Conservation (phyloP, 371 early-diverging fungal genomes). For the Rhizopus stolonifer region DNA sequence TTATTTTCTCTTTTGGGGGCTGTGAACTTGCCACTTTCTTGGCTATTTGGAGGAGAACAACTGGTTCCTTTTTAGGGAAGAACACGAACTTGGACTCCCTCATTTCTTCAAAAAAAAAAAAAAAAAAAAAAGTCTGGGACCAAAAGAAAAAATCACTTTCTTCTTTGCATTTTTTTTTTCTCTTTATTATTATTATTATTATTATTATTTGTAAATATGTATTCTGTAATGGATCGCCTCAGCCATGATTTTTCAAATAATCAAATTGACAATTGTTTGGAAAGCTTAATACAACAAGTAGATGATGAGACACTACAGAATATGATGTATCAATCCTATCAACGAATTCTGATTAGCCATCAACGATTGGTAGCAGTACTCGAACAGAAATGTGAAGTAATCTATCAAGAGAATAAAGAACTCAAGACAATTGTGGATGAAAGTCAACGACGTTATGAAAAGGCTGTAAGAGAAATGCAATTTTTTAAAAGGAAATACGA, state of each 20-base stretch:
- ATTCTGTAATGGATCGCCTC: slow-evolving; percentile 6
- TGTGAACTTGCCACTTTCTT: too few relatives aligned
- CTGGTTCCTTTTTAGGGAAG: too few relatives aligned
- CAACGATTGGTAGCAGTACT: slow-evolving; percentile 32
- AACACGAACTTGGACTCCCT: neutral
- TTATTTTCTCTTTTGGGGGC: too few relatives aligned
- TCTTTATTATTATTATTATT: neutral
- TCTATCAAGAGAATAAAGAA: slow-evolving; percentile 33
- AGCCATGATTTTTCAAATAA: slow-evolving; percentile 12
- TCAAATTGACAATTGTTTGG: slow-evolving; percentile 12
- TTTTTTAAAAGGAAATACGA: slow-evolving; percentile 47
- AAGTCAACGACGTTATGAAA: slow-evolving; percentile 43
- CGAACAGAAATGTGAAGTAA: slow-evolving; percentile 21
- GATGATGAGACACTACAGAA: slow-evolving; percentile 17
- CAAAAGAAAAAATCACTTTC: too few relatives aligned
- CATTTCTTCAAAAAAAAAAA: too few relatives aligned
- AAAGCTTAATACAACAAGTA: slow-evolving; percentile 21
- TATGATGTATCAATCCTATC: slow-evolving; percentile 26
- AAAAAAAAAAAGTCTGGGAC: too few relatives aligned
- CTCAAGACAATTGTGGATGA: slow-evolving; percentile 26
- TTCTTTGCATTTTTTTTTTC: neutral
- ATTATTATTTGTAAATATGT: neutral
- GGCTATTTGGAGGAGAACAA: too few relatives aligned
- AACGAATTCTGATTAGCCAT: slow-evolving; percentile 27
- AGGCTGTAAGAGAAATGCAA: slow-evolving; percentile 52